Percentiles rank a stretch among this genome's conserved stretches.
Evolutionary conservation across 257 asterid genomes (phyloP).

Genomic region (Apocynum venetum): DNA sequence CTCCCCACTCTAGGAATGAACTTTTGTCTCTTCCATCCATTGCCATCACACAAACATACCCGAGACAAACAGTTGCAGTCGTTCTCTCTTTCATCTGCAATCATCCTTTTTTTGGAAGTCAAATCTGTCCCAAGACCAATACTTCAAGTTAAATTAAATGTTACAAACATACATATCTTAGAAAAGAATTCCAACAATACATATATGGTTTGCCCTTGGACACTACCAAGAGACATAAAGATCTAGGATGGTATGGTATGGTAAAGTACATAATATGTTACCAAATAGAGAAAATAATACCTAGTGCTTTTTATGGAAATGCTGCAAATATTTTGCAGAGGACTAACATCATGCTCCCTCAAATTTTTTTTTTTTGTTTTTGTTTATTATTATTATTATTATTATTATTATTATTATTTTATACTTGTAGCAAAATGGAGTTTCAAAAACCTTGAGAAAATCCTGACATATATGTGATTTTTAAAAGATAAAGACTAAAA

Average conservation of each 20-base stretch:
- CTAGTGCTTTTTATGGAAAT: background rate
- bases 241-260: background rate
- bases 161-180: background rate
- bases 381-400: too few species aligned
- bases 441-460: too few species aligned
- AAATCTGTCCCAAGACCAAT: conserved; percentile 36
- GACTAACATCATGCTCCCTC: background rate
- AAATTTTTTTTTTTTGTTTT: too few species aligned
- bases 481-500: too few species aligned
- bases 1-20: conserved; percentile 26
- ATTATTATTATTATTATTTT: too few species aligned
- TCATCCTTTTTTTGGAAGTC: conserved; percentile 40
- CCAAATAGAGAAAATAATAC: background rate
- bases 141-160: conserved; percentile 7
- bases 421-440: too few species aligned
- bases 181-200: background rate
- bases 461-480: too few species aligned
- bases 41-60: background rate
- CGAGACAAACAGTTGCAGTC: conserved; percentile 15
- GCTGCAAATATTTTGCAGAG: background rate
- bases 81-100: conserved; percentile 26
- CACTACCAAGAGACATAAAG: background rate
- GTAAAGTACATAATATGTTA: background rate
- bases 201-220: background rate
- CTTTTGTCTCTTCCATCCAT: conserved; percentile 20